Percentiles rank a stretch among this genome's conserved stretches.
These are phyloP conservation scores for Aspergillus haitiensis DNA, from an alignment of 495 filamentous ascomycete species.

Conservation along the genomic window DNA sequence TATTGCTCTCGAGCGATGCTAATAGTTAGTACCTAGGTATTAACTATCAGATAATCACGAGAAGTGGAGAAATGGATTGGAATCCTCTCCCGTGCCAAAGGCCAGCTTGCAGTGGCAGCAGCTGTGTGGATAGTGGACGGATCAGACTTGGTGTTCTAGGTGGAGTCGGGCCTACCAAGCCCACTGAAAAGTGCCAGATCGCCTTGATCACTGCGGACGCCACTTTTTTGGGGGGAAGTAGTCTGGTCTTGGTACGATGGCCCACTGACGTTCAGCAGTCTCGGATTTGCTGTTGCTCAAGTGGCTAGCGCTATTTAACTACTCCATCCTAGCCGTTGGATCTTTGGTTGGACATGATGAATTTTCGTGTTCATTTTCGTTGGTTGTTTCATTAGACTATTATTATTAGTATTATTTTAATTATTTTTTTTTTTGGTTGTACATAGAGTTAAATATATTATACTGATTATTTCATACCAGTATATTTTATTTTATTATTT, in stretches of 20 bases:
- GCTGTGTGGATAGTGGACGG: background rate
- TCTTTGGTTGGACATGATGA: constrained; percentile 21
- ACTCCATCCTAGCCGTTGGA: constrained; percentile 28
- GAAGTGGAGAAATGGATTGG: background rate
- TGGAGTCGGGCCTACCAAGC: constrained; percentile 11
- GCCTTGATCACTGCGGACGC: constrained; percentile 28
- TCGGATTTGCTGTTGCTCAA: constrained; percentile 24
- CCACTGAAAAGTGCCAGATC: constrained; percentile 28
- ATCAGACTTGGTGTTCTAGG: background rate
- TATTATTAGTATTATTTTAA: too few relatives aligned
- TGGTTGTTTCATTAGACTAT: background rate
- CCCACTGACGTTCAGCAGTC: constrained; percentile 26
- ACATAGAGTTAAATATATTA: too few relatives aligned
- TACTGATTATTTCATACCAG: too few relatives aligned
- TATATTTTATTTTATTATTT: too few relatives aligned
- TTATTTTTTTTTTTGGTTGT: too few relatives aligned
- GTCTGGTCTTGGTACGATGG: constrained; percentile 15
- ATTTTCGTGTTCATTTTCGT: constrained; percentile 23
- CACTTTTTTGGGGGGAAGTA: constrained; percentile 21
- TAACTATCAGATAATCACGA: too few relatives aligned
- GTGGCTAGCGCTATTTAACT: constrained; percentile 15
- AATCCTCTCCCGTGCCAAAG: constrained; percentile 3
- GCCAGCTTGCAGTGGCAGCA: constrained; percentile 7
- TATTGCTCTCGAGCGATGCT: background rate
- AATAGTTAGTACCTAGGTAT: too few relatives aligned